Percentiles rank a stretch among this genome's conserved stretches.
Evolutionary conservation across 2,329 filamentous ascomycete species (phyloP).

Genomic region (Fusarium avenaceum): DNA sequence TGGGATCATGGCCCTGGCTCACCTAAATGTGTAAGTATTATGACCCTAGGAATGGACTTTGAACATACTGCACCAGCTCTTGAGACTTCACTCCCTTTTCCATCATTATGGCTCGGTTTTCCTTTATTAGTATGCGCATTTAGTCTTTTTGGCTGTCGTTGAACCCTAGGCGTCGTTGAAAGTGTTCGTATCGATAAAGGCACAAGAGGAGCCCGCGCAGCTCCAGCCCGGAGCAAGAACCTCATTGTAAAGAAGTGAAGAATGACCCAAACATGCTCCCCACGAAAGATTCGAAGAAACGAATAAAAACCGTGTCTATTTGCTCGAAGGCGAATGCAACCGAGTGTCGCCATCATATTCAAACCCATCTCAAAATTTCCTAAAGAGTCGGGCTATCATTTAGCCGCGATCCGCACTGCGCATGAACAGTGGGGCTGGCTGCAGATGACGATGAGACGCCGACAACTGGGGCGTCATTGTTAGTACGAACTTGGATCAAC

Average conservation of each 20-base stretch:
- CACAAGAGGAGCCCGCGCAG: constrained; percentile 42
- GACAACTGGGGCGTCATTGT: constrained; percentile 44
- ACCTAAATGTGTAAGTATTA: constrained; percentile 42
- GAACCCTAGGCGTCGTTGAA: constrained; percentile 45
- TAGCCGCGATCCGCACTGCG: constrained; percentile 23
- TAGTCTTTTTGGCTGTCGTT: neutral
- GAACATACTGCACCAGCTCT: constrained; percentile 49
- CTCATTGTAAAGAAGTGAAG: constrained; percentile 49
- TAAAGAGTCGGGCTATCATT: constrained; percentile 41
- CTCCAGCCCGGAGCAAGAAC: constrained; percentile 47
- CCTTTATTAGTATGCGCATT: neutral
- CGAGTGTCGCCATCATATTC: constrained; percentile 34
- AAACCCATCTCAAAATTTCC: constrained; percentile 41
- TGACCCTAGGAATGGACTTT: accelerated
- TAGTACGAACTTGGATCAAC: constrained; percentile 16
- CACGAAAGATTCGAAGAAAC: constrained; percentile 1
- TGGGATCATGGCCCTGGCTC: constrained; percentile 54
- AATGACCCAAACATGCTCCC: constrained; percentile 38
- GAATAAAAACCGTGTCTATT: constrained; percentile 14
- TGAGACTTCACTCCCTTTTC: constrained; percentile 27
- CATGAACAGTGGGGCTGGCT: constrained; percentile 35
- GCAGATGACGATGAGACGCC: constrained; percentile 43
- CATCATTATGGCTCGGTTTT: neutral
- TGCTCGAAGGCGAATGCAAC: constrained; percentile 9
- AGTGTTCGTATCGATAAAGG: constrained; percentile 41